A percentile compares a stretch with the other conserved stretches of the same genome.
phyloP scores from a whole-genome alignment of 2,329 filamentous ascomycete species.

The Aspergillus alliaceus region DNA sequence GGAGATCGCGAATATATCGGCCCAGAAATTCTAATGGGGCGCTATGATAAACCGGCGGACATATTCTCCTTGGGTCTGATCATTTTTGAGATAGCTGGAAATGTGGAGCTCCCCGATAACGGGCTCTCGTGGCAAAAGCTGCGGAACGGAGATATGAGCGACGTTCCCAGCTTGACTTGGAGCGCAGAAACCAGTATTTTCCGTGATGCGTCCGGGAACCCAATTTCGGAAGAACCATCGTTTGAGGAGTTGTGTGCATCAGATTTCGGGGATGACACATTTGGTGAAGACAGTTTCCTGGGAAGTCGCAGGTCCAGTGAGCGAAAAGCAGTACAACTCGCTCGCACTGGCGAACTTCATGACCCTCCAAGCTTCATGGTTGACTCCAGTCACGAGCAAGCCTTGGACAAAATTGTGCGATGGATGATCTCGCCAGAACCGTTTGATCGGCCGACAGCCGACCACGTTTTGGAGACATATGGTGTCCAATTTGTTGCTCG shows the following conservation, averaged over 20 bases:
- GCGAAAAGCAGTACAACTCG: constrained; percentile 28
- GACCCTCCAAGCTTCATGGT: constrained; percentile 86
- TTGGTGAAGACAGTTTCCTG: constrained; percentile 39
- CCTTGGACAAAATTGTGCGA: constrained; percentile 78
- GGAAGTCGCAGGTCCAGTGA: constrained; percentile 25
- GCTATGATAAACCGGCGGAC: constrained; percentile 87
- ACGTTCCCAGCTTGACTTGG: constrained; percentile 84
- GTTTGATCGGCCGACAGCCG: constrained; percentile 68
- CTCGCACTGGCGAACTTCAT: constrained; percentile 58
- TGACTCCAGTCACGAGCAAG: constrained; percentile 68
- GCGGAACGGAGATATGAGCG: constrained; percentile 82
- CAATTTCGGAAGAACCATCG: constrained; percentile 50
- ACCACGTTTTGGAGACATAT: constrained; percentile 69
- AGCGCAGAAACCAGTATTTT: constrained; percentile 68
- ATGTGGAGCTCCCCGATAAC: constrained; percentile 91
- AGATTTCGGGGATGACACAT: constrained; percentile 46
- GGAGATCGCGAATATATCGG: constrained; percentile 96
- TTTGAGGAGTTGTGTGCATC: constrained; percentile 46
- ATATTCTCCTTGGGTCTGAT: constrained; percentile 93
- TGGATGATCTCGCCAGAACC: constrained; percentile 86
- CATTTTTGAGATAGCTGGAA: constrained; percentile 90
- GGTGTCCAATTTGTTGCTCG: constrained; percentile 78
- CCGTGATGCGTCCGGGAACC: constrained; percentile 73
- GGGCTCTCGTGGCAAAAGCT: constrained; percentile 88
- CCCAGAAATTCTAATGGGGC: constrained; percentile 83